Base-by-base conservation (phyloP, 495 filamentous ascomycete genomes). In the Penicillium cosmopolitanum region DNA sequence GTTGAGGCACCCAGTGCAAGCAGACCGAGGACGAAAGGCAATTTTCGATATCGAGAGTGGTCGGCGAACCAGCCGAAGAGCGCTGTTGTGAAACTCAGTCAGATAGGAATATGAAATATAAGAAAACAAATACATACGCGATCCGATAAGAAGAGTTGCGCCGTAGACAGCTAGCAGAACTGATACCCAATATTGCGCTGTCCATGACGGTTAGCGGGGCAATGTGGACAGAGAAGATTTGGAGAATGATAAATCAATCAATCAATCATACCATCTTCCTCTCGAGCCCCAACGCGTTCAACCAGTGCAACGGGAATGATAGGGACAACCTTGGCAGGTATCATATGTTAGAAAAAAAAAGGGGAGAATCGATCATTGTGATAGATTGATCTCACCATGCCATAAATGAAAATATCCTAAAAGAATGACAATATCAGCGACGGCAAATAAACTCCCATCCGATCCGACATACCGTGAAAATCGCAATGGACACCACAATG, bases 321-420 rank as follows among this genome's bases (percentile, higher is more conserved):
- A 3, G 91, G 91, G 5, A 94, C 83, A 40, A 94, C 85, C 80
- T 83, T 23, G 9, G 8, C 44, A 19, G 38, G 13, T 7, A 53
- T 10, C 2, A 11, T 53, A 35, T 10, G 62, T 47, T 44, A 55
- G 55, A 25, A 38, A 4, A 25, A 38, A 4, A 15, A 18, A 10
- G 9, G 88, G 75, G 25, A 50, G 6, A 19, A 44, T n/a, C 5
- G 4, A 31, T 31, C 5, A 31, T 31, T 9, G 28, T 31, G 4
- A 31, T 31, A 31, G 28, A 31, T 12, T 16, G 16, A 44, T 18
- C 55, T 51, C 31, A 93, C 84, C 60, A 92, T 76, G 23, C 81
- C 88, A 69, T 92, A 94, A 21, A 88, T 83, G 69, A 93, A 92
- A 53, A 89, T 81, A 72, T 94, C 90, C 73, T 82, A 56, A n/a